Base-by-base conservation (phyloP, 2,329 filamentous ascomycete species). In the Monosporascus cannonballus region DNA sequence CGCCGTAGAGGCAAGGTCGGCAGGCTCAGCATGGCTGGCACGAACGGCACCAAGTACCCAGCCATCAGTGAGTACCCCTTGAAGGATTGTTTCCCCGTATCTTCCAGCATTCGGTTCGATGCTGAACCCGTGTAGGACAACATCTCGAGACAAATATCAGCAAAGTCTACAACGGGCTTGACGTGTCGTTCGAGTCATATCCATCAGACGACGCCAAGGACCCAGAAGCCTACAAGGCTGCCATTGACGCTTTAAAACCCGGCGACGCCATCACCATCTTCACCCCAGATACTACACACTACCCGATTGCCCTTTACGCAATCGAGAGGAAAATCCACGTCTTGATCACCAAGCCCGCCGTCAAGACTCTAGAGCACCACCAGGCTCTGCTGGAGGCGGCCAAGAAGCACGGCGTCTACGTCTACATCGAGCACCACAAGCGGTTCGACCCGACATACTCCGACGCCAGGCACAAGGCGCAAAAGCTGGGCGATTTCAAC, bases 341-440 rank as follows among this genome's bases (percentile, higher is more conserved):
- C 49, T 81, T 96, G 65, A 85, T 96, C 74, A 96, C 92, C 62
- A 96, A 96, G 75, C 92, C 92, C 14, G 92, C 92, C 25, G 90
- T 94, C 56, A 93, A 96, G 75, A 81, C 84, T 5, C 84, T 96
- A 3, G 78, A 79, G 44, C 84, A 96, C 70, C 92, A 96, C 73
- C 81, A 89, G 58, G 73, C 84, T 36, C 84, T 96, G 17, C 77
- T 96, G 52, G 80, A 80, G 49, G 88, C 85, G 24, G 84, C 89
- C 6, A 78, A 80, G 58, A 84, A 88, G 67, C 76, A 89, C 69
- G 84, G 85, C 59, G 91, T 96, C 54, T 93, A 92, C 68, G 90
- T 96, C 59, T 96, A 90, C 75, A 79, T 96, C 63, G 92, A 96
- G 78, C 92, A 96, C 75, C 92, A 96, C 81, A 96, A 96, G 78